These are phyloP conservation scores for Lasiodiplodia citricola DNA, from an alignment of 2,329 filamentous ascomycete genomes.

Conservation along the genomic window DNA sequence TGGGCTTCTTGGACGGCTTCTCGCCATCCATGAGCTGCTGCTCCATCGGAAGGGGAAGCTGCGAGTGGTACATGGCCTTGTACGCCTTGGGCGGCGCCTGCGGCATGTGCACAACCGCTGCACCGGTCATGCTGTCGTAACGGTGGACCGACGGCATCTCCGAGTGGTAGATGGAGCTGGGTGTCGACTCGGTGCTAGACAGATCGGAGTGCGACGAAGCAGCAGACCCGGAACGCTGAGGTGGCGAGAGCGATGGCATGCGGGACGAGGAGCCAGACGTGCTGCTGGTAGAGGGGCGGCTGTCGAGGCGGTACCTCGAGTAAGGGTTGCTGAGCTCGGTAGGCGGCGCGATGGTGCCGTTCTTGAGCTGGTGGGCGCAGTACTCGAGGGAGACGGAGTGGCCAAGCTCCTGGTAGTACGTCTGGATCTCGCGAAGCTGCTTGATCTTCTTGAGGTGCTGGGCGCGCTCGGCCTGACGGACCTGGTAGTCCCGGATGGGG, in stretches of 20 bases:
- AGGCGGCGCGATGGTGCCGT: slow-evolving; percentile 40
- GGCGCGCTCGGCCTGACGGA: slow-evolving; percentile 61
- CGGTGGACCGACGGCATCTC: slow-evolving; percentile 38
- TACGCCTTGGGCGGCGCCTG: slow-evolving; percentile 35
- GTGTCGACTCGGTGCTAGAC: slow-evolving; percentile 37
- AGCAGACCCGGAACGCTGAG: slow-evolving; percentile 44
- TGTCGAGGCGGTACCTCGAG: slow-evolving; percentile 41
- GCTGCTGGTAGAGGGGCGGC: slow-evolving; percentile 36
- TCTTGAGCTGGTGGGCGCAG: slow-evolving; percentile 47
- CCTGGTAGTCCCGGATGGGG: slow-evolving; percentile 72
- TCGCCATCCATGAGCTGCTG: slow-evolving; percentile 39
- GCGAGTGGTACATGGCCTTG: slow-evolving; percentile 28
- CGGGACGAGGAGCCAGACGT: slow-evolving; percentile 49
- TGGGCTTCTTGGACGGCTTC: slow-evolving; percentile 47
- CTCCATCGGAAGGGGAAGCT: slow-evolving; percentile 30
- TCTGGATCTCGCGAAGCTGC: slow-evolving; percentile 22
- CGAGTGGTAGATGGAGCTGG: slow-evolving; percentile 42
- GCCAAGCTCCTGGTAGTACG: slow-evolving; percentile 14
- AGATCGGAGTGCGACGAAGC: slow-evolving; percentile 31
- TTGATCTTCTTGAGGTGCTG: slow-evolving; percentile 48
- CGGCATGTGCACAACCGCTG: slow-evolving; percentile 52
- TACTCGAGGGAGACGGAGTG: slow-evolving; percentile 32
- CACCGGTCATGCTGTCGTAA: slow-evolving; percentile 49
- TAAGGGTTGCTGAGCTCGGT: slow-evolving; percentile 42
- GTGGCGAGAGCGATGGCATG: slow-evolving; percentile 56